Evolutionary conservation across 1,284 basidiomycete genomes (phyloP), one percentile per base, ranked within the genome.

Genomic region (Marasmius fiardii): DNA sequence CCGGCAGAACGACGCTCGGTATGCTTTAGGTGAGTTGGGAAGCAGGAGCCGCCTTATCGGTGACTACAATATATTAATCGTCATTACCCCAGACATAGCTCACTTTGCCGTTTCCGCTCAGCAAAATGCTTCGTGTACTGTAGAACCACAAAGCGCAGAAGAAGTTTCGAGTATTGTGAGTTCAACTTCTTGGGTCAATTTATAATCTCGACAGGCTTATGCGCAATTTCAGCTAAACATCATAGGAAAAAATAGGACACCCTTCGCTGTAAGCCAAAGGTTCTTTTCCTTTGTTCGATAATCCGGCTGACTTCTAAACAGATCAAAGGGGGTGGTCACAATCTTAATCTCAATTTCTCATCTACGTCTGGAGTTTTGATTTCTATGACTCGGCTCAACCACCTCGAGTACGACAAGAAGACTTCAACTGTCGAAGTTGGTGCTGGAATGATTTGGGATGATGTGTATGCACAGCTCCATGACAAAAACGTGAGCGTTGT

Each of bases 351-450:
- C 1, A 71, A 71, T 5, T 78, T 75, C 63, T 79, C 76, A n/a
- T 81, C 79, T 1, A 78, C 77, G 4, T 56, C 64, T 0, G 78
- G 80, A 18, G 70, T 82, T 12, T 78, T 80, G 34, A 79, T 82
- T 58, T 65, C 70, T 14, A 72, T 81, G 70, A 60, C 59, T 50
- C 68, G 71, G 3, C 74, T 82, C 63, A 68, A 65, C 37, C 60
- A 71, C 16, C 69, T 78, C 34, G 58, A 51, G 0, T 72, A 74
- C 56, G 53, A 75, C 51, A 50, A 57, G 1, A 52, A 58, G 0
- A 56, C 63, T 0, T 60, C 64, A 41, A 68, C 69, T 2, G 74
- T 71, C 8, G 71, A 70, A 11, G 63, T 80, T 12, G 80, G 80
- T 5, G 60, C 77, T 1, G 78, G 79, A 6, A 67, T 72, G 34